Base-by-base conservation (phyloP, 2,329 filamentous ascomycete genomes). In the Botryotinia convoluta region DNA sequence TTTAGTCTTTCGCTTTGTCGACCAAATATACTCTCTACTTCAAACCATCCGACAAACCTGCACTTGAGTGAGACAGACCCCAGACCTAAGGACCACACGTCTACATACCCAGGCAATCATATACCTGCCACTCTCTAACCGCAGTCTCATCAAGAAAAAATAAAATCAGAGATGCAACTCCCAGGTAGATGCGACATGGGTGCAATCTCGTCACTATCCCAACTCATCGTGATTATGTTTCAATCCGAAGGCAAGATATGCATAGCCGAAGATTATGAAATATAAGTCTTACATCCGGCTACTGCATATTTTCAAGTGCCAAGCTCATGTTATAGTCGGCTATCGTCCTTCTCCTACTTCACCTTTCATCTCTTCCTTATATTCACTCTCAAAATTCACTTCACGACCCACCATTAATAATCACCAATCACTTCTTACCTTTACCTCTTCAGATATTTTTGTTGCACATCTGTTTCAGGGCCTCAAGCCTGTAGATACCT, bases 121-220 rank as follows among this genome's bases (percentile, higher is more conserved):
- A n/a, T 22, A 39, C 35, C 4, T 26, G 1, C 20, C 22, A n/a
- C 10, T n/a, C 1, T 8, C 12, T 14, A 2, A 14, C 35, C 26
- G 10, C 12, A 22, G 1, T n/a, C 12, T 8, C 3, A 1, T 12
- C 14, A 16, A 12, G 10, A n/a, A 18, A 39, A n/a, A n/a, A 1
- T 12, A 26, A 48, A 22, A 22, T 6, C 51, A 29, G 51, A 29
- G 1, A 29, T 18, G 14, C n/a, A 4, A 57, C 6, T 29, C n/a
- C n/a, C 14, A 18, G n/a, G 6, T 57, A 18, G 14, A 57, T 29
- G 0, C 14, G n/a, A 29, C 3, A 29, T 2, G 7, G 18, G n/a
- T 57, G 14, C 51, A 16, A 29, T 16, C 1, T 1, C 0, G 3
- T 4, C 51, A 18, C 0, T 18, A 29, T 9, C 51, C 3, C 6